Evolutionary conservation across 2,329 filamentous ascomycete species (phyloP).

Genomic region (Zopfia rhizophila): DNA sequence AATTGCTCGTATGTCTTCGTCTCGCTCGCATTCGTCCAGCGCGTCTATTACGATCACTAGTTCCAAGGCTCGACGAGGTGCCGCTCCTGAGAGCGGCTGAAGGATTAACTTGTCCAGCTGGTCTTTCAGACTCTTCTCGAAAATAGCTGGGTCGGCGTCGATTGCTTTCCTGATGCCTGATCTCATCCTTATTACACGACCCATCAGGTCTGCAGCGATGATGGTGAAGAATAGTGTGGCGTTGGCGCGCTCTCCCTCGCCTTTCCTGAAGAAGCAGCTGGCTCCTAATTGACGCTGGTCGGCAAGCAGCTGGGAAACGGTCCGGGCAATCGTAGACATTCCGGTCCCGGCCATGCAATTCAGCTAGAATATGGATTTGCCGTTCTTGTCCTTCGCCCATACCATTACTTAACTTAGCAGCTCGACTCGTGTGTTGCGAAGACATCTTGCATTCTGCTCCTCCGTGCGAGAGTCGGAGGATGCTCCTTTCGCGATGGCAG

Average conservation of each 20-base stretch:
- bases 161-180: conserved; percentile 2
- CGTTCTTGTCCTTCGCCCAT: conserved; percentile 7
- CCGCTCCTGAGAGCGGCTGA: not conserved
- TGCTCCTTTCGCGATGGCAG: conserved; percentile 10
- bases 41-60: conserved; percentile 22
- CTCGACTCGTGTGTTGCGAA: conserved; percentile 10
- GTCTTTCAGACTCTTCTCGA: not conserved
- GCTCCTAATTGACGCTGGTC: conserved; percentile 11
- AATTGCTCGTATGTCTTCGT: conserved; percentile 11
- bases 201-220: conserved; percentile 5
- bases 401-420: conserved; percentile 5
- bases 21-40: conserved; percentile 20
- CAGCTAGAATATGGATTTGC: conserved; percentile 22
- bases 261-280: conserved; percentile 26
- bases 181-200: not conserved
- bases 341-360: conserved; percentile 35
- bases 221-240: conserved; percentile 12
- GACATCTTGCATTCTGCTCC: conserved; percentile 3
- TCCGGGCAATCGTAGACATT: conserved; percentile 23
- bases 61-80: no score
- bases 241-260: conserved; percentile 11
- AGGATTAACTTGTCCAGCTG: conserved; percentile 13
- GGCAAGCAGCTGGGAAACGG: conserved; percentile 24
- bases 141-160: not conserved
- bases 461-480: conserved; percentile 7